Base-by-base conservation (phyloP, 495 filamentous ascomycete species). In the Podospora pseudoanserina region DNA sequence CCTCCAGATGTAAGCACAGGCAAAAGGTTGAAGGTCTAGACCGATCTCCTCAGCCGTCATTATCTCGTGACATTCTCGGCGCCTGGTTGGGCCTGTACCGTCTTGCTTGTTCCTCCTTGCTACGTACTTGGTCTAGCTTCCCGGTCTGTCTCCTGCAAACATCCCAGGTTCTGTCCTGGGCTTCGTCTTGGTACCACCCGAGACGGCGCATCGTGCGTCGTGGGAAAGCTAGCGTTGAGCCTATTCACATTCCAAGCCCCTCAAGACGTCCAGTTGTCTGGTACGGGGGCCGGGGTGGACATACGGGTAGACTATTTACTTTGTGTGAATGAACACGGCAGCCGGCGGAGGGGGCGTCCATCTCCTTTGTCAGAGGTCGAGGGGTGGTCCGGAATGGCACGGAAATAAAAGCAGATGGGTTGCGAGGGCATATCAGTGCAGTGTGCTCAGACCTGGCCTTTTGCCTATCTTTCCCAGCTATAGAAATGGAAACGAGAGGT, bases 181-280 rank as follows among this genome's bases (percentile, higher is more conserved):
- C 55, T 20, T 58, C 55, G n/a, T 58, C 55, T 58, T 58, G 54
- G 54, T 56, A 20, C 54, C 4, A 56, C 30, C 54, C 54, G 54
- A 56, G 54, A 56, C 54, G 54, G 54, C 19, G 54, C 19, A 56
- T 56, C 19, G 54, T 20, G 54, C 16, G 54, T 56, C 23, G 55
- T 26, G 55, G 55, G 18, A 58, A 4, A 23, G 23, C 55, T 58
- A 58, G 55, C 55, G 55, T 58, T 18, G 55, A 58, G 55, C 23
- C 55, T 58, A 58, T 58, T 58, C 19, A 18, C 9, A 1, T 49
- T 49, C 39, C 9, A 2, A 11, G 39, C 9, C 9, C 39, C 9
- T 49, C 15, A 13, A 49, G 13, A 16, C 15, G 13, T 49, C 39
- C 39, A 16, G 39, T 0, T 16, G 13, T 1, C 13, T 0, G 39